Evolutionary conservation across 768 basidiomycete species (phyloP), one percentile per base, ranked within the genome.

Genomic region (Mycena latifolia): DNA sequence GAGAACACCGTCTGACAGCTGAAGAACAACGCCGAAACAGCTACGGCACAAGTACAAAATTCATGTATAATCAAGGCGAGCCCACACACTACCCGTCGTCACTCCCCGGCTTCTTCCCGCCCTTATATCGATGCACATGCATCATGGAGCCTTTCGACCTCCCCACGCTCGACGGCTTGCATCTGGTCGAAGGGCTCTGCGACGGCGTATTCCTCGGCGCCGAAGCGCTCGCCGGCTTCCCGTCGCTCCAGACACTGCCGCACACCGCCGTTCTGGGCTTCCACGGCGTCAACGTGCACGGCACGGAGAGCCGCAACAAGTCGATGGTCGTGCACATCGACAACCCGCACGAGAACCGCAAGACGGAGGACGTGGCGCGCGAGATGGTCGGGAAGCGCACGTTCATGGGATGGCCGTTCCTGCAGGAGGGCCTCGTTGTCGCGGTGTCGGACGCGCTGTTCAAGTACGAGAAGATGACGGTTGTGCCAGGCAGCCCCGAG

Each of bases 251-350:
- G 66, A 98, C 96, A 0, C 84, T 99, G 10, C 93, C 93, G 0
- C 86, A 95, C 73, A 88, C 86, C 0, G 89, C 92, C 14, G 80
- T 82, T 25, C 82, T 99, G 25, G 95, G 91, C 18, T 86, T 88
- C 77, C 97, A 99, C 73, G 89, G 91, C 24, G 96, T 99, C 71
- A 98, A 96, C 74, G 90, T 99, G 15, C 97, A 99, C 76, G 94
- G 94, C 58, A 81, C 89, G 0, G 96, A 98, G 75, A 94, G 90
- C 69, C 86, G 91, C 39, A 97, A 97, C 80, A 94, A 96, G 78
- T 96, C 94, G 2, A 96, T 99, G 90, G 82, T 99, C 55, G 85
- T 99, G 25, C 88, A 92, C 69, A 88, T 98, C 70, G 81, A 92
- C 52, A 93, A 94, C 73, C 85, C 86, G 0, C 85, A 91, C 75